phyloP scores from a whole-genome alignment of 2,329 filamentous ascomycete species.

The Fusarium pseudoanthophilum region DNA sequence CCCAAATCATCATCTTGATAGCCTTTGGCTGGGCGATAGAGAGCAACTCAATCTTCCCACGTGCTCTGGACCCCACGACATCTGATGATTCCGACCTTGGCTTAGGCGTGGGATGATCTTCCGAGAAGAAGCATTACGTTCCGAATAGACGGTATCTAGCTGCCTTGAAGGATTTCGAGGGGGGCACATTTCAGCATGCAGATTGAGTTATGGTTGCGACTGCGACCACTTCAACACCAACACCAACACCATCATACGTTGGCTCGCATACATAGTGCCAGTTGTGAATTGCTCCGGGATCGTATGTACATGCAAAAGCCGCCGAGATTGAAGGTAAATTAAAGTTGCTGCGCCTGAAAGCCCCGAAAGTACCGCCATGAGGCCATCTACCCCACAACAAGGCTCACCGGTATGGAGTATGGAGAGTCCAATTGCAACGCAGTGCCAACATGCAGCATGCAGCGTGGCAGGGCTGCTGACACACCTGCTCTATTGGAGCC shows the following conservation, averaged over 20 bases:
- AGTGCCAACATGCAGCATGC: slow-evolving; percentile 12
- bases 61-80: slow-evolving; percentile 35
- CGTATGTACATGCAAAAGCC: neutral
- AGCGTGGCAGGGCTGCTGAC: slow-evolving; percentile 17
- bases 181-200: neutral
- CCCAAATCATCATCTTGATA: slow-evolving; percentile 8
- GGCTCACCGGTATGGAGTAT: slow-evolving; percentile 37
- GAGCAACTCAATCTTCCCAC: slow-evolving; percentile 15
- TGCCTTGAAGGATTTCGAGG: slow-evolving; percentile 2
- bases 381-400: slow-evolving; percentile 36
- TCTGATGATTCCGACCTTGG: slow-evolving; percentile 27
- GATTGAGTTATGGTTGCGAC: neutral
- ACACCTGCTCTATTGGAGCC: slow-evolving; percentile 32
- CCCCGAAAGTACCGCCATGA: slow-evolving; percentile 21
- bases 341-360: slow-evolving; percentile 9
- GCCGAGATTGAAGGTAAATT: slow-evolving; percentile 26
- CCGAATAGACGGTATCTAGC: slow-evolving; percentile 16
- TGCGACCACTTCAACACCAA: slow-evolving; percentile 1
- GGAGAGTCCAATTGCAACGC: slow-evolving; percentile 33
- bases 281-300: neutral
- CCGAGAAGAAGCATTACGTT: slow-evolving; percentile 22
- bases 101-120: slow-evolving; percentile 33
- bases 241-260: slow-evolving; percentile 17
- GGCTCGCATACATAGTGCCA: neutral
- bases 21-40: slow-evolving; percentile 5